Conservation (phyloP, 345 rosid genomes). For the Populus deltoides region DNA sequence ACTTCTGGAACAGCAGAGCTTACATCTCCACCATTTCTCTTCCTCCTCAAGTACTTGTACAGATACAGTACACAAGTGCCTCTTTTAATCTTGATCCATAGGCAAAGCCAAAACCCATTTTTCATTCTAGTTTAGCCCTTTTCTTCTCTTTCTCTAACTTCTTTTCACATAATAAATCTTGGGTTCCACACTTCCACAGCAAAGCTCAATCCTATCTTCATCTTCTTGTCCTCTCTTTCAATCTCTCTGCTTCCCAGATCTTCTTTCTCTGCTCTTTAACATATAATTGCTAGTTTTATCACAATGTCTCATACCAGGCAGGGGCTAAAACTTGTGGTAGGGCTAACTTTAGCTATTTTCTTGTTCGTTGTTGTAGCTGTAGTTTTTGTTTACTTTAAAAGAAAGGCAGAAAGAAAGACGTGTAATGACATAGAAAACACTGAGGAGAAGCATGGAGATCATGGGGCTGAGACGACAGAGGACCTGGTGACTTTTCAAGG, state of each 20-base stretch:
- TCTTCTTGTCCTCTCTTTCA: conserved; percentile 20
- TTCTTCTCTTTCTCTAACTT: neutral
- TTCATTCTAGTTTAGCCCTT: neutral
- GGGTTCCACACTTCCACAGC: conserved; percentile 27
- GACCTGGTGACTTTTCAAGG: conserved; percentile 62
- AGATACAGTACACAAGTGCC: neutral
- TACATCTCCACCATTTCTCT: neutral
- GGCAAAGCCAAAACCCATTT: neutral
- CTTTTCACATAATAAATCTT: neutral
- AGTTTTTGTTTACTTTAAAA: conserved; percentile 36
- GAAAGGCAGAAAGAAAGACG: conserved; percentile 1
- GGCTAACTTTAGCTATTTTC: conserved; percentile 36
- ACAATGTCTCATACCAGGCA: conserved; percentile 44
- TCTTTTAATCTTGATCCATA: neutral
- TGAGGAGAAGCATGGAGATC: conserved; percentile 22
- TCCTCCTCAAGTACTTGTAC: neutral
- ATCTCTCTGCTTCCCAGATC: conserved; percentile 26
- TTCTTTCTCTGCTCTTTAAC: conserved; percentile 7
- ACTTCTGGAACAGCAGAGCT: no score
- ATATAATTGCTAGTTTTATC: neutral
- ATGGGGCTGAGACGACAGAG: conserved; percentile 33
- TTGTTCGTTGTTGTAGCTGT: conserved; percentile 35
- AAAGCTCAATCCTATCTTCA: conserved; percentile 31
- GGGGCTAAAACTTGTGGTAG: conserved; percentile 47
- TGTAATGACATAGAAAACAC: conserved; percentile 38